Conservation (phyloP, 441 rosid genomes). For the Adansonia grandidieri region DNA sequence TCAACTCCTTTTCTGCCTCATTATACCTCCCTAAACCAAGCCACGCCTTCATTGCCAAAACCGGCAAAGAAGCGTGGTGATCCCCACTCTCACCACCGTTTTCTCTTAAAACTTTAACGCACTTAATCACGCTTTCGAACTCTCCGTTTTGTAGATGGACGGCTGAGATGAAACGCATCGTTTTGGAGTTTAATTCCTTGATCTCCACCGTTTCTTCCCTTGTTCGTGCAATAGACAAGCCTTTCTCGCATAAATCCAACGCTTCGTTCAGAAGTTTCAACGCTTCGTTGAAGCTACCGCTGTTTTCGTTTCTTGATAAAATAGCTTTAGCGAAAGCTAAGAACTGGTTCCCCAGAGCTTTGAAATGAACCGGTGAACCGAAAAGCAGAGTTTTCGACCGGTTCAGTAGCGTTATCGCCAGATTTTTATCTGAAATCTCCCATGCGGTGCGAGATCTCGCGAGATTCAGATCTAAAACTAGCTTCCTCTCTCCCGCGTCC, state of each 20-base stretch:
- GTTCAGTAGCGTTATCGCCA: conserved; percentile 69
- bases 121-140: conserved; percentile 81
- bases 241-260: conserved; percentile 80
- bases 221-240: conserved; percentile 54
- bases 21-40: conserved; percentile 72
- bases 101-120: conserved; percentile 84
- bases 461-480: conserved; percentile 69
- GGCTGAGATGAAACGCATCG: conserved; percentile 87
- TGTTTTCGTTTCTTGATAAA: conserved; percentile 48
- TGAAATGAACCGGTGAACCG: conserved; percentile 70
- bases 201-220: conserved; percentile 65
- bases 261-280: conserved; percentile 85
- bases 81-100: conserved; percentile 55
- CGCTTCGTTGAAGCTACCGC: conserved; percentile 53
- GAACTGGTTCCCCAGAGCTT: conserved; percentile 66
- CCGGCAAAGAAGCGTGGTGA: conserved; percentile 84
- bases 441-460: conserved; percentile 90
- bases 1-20: conserved; percentile 93
- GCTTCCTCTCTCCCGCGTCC: conserved; percentile 67
- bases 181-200: conserved; percentile 55
- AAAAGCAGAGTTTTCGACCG: conserved; percentile 70
- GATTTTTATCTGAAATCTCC: conserved; percentile 69
- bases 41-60: conserved; percentile 97
- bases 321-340: conserved; percentile 60
- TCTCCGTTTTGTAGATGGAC: conserved; percentile 86